Base-by-base conservation (phyloP, 2,329 filamentous ascomycete genomes). In the Monilinia fructicola region DNA sequence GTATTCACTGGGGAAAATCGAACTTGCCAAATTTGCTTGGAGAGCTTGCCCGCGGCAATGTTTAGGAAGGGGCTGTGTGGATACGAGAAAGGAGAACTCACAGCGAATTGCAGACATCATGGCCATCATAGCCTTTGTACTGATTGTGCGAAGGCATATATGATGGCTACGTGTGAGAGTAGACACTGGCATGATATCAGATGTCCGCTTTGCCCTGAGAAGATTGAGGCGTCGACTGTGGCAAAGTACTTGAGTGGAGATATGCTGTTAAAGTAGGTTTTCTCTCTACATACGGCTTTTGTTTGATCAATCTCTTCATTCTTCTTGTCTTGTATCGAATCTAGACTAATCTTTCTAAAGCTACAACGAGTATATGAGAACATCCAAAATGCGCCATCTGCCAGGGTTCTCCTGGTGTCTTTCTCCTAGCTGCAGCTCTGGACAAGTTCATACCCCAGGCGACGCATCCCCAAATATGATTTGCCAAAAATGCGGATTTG, bases 401-500 rank as follows among this genome's bases (percentile, higher is more conserved):
- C 53, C 53, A 6, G 31, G 53, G 16, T 55, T 55, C 11, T 7
- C 21, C 11, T 55, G 53, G 53, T 55, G 53, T 55, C 53, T 55
- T 21, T 38, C 31, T 12, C 11, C 31, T 12, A 16, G 21, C 12
- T 55, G 53, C 14, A 11, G 21, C 10, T 55, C 53, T 12, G 53
- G 53, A 38, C 31, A 55, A n/a, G 21, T 55, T 21, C 53, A 55
- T 14, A 7, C 35, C 16, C 53, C 53, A 16, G 53, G 53, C 21
- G 21, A 55, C 53, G 5, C 38, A 9, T 55, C 11, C 11, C 53
- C 53, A 16, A 55, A 38, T 21, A 55, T 55, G 53, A 38, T 38
- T 7, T 55, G 53, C 53, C 53, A 55, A 23, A 55, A 55, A 38
- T 55, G 53, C 31, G 21, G 31, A 23, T 55, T 55, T 14, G 53